Base-by-base conservation (phyloP, 176 grass and related monocot species). In the Phyllostachys edulis region DNA sequence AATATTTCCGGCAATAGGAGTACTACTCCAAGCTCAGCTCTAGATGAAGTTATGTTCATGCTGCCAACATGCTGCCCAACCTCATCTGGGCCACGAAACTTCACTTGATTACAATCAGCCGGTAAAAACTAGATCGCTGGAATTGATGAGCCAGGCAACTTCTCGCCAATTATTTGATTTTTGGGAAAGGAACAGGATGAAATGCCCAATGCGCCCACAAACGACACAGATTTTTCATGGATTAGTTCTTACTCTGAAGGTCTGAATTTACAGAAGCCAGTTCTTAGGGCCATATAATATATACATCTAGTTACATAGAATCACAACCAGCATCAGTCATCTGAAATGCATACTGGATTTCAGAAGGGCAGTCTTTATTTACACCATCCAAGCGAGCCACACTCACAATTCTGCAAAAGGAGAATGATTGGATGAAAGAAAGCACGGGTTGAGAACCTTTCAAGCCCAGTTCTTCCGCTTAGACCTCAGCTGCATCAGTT, bases 391-490 rank as follows among this genome's bases (percentile, higher is more conserved):
- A 63, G 67, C 2, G 4, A 16, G 39, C 49, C 40, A 40, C 14
- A 0, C 51, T 70, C 18, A 82, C 26, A 68, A 32, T 39, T 75
- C 5, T 36, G 50, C 1, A 21, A 73, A 41, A 37, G 38, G 34
- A 41, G 16, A 77, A 27, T 71, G 47, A 18, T 9, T 45, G 4
- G 13, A 87, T 9, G 38, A 7, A 63, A 29, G 44, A 71, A 17
- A 78, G 42, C 42, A 69, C 5, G 4, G 37, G 73, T 44, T 61
- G 0, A 37, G 23, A 81, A 92, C 76, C 84, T 29, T 49, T 89
- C 83, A 97, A 45, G 87, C 81, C 91, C 91, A 97, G 79, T 94
- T 97, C 85, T 92, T 92, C 76, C 82, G 82, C 83, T 97, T 94
- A 47, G 94, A 77, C 63, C 94, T 92, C 42, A 97, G 80, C 67